Conservation (phyloP, 768 basidiomycete species). For the Russula abietina region DNA sequence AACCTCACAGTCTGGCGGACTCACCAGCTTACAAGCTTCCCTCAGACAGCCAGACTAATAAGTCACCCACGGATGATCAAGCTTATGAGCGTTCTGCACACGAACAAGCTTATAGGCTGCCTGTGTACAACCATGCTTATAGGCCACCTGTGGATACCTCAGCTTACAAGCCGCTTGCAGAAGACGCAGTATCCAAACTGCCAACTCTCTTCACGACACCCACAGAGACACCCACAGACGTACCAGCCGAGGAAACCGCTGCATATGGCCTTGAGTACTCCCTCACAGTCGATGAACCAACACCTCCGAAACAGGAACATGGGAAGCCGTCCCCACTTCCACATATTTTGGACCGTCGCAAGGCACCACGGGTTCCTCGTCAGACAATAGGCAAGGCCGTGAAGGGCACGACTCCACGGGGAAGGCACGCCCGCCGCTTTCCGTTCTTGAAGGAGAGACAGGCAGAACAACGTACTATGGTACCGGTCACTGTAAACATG, state of each 20-base stretch:
- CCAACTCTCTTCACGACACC: background rate
- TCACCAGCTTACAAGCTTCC: background rate
- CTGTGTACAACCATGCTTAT: background rate
- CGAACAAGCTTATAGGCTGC: background rate
- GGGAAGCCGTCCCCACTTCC: conserved; percentile 19
- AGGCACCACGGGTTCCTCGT: conserved; percentile 14
- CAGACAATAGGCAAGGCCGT: background rate
- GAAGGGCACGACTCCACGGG: background rate
- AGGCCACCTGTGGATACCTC: background rate
- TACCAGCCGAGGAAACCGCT: background rate
- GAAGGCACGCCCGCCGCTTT: conserved; percentile 9
- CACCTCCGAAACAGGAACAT: conserved; percentile 8
- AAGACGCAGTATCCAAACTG: background rate
- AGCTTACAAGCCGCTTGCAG: background rate
- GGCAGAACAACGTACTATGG: background rate
- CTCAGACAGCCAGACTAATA: background rate
- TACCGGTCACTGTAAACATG: conserved; percentile 18
- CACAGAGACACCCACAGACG: background rate
- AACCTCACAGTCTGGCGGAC: background rate
- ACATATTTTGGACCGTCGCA: conserved; percentile 8
- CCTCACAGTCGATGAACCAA: background rate
- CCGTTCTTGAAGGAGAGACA: conserved; percentile 17
- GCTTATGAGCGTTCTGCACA: background rate
- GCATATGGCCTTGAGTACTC: background rate
- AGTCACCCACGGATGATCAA: background rate